Conservation (phyloP, 768 basidiomycete genomes). For the Xerocomellus intermedius region DNA sequence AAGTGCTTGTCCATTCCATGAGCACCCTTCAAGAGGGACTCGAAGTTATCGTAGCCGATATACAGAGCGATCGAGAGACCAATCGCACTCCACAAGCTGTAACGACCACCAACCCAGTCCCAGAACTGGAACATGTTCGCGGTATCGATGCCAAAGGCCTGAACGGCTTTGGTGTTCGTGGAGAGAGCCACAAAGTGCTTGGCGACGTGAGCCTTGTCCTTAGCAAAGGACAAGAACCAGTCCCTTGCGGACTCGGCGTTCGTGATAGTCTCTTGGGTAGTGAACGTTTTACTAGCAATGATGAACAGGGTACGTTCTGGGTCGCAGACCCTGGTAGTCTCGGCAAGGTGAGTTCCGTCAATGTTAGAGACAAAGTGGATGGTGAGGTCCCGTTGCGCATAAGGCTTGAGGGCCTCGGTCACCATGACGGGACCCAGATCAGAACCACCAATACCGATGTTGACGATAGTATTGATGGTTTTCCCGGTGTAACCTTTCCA, state of each 20-base stretch:
- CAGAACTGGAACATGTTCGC: constrained; percentile 99
- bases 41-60: constrained; percentile 94
- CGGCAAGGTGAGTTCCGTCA: constrained; percentile 95
- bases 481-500: constrained; percentile 99
- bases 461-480: constrained; percentile 90
- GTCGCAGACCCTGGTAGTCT: constrained; percentile 76
- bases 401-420: constrained; percentile 93
- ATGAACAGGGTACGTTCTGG: constrained; percentile 96
- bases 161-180: constrained; percentile 93
- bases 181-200: constrained; percentile 99
- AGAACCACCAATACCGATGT: constrained; percentile 98
- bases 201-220: constrained; percentile 88
- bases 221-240: constrained; percentile 88
- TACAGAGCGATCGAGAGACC: constrained; percentile 92
- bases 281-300: constrained; percentile 98
- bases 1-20: constrained; percentile 99
- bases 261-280: constrained; percentile 99
- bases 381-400: constrained; percentile 84
- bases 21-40: constrained; percentile 84
- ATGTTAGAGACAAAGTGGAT: constrained; percentile 96
- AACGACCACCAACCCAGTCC: constrained; percentile 99
- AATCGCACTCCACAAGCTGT: constrained; percentile 98
- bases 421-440: constrained; percentile 99
- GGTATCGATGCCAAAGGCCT: constrained; percentile 85
- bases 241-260: constrained; percentile 92